Percentiles rank a stretch among this genome's conserved stretches.
phyloP scores from a whole-genome alignment of 1,139 yeast species.

The Taphrina populina region DNA sequence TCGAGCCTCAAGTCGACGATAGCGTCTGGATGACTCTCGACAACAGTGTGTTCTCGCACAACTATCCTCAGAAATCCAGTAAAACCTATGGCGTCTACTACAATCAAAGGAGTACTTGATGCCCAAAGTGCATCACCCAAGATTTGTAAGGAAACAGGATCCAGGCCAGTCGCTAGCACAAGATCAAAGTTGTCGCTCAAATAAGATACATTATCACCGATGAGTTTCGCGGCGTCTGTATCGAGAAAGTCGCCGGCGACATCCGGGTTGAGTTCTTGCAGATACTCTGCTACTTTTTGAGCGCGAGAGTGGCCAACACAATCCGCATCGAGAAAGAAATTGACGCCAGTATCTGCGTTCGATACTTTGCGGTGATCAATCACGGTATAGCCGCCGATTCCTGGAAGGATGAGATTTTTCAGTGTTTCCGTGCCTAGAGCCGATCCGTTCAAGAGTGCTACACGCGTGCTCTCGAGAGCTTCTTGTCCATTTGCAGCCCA shows the following conservation, averaged over 20 bases:
- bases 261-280: conserved; percentile 63
- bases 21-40: conserved; percentile 73
- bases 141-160: conserved; percentile 35
- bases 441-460: conserved; percentile 63
- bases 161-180: conserved; percentile 51
- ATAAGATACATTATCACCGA: conserved; percentile 41
- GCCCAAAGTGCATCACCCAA: conserved; percentile 51
- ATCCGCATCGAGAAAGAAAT: conserved; percentile 59
- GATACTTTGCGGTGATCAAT: conserved; percentile 53
- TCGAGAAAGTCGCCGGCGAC: conserved; percentile 50
- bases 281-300: conserved; percentile 47
- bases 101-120: conserved; percentile 55
- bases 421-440: conserved; percentile 65
- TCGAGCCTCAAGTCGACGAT: conserved; percentile 70
- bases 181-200: conserved; percentile 56
- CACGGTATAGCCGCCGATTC: conserved; percentile 62
- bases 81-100: conserved; percentile 60
- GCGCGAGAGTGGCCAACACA: conserved; percentile 54
- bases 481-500: conserved; percentile 83
- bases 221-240: conserved; percentile 34
- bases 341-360: conserved; percentile 53
- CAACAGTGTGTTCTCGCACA: conserved; percentile 56
- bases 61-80: conserved; percentile 64
- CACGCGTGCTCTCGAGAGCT: conserved; percentile 57
- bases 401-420: conserved; percentile 74